Evolutionary conservation across 2,329 filamentous ascomycete genomes (phyloP), one percentile per base, ranked within the genome.

Genomic region (Aspergillus transmontanensis): DNA sequence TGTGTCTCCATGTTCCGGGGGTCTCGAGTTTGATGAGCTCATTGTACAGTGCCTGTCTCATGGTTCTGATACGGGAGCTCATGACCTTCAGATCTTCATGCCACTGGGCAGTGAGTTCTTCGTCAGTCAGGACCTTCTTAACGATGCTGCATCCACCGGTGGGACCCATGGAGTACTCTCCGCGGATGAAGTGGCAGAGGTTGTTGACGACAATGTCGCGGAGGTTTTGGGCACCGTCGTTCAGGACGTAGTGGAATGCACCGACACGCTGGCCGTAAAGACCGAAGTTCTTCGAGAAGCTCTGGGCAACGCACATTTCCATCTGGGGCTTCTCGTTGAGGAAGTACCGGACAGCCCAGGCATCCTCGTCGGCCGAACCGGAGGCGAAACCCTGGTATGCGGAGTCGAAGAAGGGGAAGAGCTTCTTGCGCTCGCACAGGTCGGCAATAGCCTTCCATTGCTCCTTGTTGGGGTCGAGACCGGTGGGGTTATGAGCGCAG

Each of bases 361-460:
- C 93, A 76, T 99, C 95, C 64, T 89, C 88, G 71, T 87, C 87
- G 41, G 96, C 86, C 75, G 95, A 90, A 57, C 95, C 95, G 3
- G 94, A 96, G 2, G 94, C 94, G 75, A 98, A 99, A 53, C 95
- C 95, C 81, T 98, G 95, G 83, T 99, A 99, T 60, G 94, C 94
- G 64, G 89, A 93, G 84, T 99, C 95, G 80, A 99, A 98, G 87
- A 98, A 97, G 70, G 94, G 94, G 82, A 98, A 96, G 79, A 96
- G 92, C 69, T 88, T 88, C 84, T 92, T 95, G 74, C 87, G 80
- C 74, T 87, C 87, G 77, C 97, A 89, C 50, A 97, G 78, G 51
- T 85, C 81, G 57, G 93, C 93, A 64, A 98, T 87, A 80, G 94
- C 87, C 78, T 90, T 91, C 95, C 95, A 99, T 82, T 99, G 94